Percentiles rank a stretch among this genome's conserved stretches.
Evolutionary conservation across 1,284 basidiomycete genomes (phyloP).

Genomic region (Ustilago xerochloae): DNA sequence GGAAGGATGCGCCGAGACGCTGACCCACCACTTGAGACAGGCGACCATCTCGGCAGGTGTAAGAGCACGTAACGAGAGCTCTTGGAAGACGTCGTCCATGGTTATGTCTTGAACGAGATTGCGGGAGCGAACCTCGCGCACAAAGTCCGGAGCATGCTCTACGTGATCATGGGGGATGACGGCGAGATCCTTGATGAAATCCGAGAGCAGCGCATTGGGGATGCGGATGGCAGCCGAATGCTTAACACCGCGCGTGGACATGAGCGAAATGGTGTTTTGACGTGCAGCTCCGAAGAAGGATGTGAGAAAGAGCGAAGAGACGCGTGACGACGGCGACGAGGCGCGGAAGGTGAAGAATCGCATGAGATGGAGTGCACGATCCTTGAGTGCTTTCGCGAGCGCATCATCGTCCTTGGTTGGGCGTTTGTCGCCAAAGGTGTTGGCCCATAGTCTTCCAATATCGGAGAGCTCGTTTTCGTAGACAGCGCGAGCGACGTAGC

Average conservation of each 20-base stretch:
- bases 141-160: constrained; percentile 76
- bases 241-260: constrained; percentile 83
- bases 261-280: constrained; percentile 75
- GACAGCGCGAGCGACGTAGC: constrained; percentile 79
- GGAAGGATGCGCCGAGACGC: constrained; percentile 71
- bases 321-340: constrained; percentile 88
- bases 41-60: constrained; percentile 80
- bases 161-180: constrained; percentile 78
- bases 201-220: constrained; percentile 79
- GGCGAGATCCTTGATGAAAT: constrained; percentile 84
- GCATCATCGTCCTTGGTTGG: constrained; percentile 73
- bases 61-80: constrained; percentile 81
- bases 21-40: constrained; percentile 90
- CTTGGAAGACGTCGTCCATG: constrained; percentile 85
- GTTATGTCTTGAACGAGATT: constrained; percentile 83
- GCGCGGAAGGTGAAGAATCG: constrained; percentile 69
- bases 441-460: constrained; percentile 69
- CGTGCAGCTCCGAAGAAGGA: constrained; percentile 81
- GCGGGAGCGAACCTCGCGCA: constrained; percentile 76
- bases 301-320: constrained; percentile 81
- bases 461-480: constrained; percentile 84
- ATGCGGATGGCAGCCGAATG: constrained; percentile 79
- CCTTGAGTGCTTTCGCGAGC: constrained; percentile 42
- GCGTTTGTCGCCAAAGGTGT: constrained; percentile 71
- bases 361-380: constrained; percentile 81